A percentile compares a stretch with the other conserved stretches of the same genome.
These are phyloP conservation scores for Aspergillus glaucus DNA, from an alignment of 2,329 filamentous ascomycete genomes.

Conservation along the genomic window DNA sequence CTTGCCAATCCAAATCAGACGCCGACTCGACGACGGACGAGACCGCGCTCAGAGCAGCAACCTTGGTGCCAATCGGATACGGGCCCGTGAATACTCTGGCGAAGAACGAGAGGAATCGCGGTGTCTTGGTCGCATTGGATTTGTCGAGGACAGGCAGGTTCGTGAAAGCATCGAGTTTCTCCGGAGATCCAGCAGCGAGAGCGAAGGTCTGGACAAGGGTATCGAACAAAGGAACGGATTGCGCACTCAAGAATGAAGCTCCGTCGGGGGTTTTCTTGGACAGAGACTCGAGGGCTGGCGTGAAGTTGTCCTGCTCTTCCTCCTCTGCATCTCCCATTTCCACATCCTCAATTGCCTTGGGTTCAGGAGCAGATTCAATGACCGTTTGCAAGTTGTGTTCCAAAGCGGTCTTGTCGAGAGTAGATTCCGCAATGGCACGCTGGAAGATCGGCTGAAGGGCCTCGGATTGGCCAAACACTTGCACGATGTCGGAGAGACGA, in stretches of 20 bases:
- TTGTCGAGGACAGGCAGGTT: slow-evolving; percentile 33
- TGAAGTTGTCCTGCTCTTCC: slow-evolving; percentile 24
- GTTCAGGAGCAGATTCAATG: slow-evolving; percentile 53
- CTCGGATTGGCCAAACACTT: slow-evolving; percentile 57
- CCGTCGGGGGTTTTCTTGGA: slow-evolving; percentile 20
- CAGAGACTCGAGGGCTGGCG: slow-evolving; percentile 28
- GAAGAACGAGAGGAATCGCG: slow-evolving; percentile 70
- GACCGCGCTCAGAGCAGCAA: slow-evolving; percentile 61
- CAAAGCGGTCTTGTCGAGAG: slow-evolving; percentile 66
- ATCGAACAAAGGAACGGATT: slow-evolving; percentile 29
- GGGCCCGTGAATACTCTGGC: slow-evolving; percentile 67
- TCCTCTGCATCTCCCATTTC: slow-evolving; percentile 42
- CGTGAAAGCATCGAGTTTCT: slow-evolving; percentile 29
- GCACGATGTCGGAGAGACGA: slow-evolving; percentile 60
- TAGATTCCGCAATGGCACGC: slow-evolving; percentile 59
- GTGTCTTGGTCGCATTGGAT: slow-evolving; percentile 48
- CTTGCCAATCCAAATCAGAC: slow-evolving; percentile 63
- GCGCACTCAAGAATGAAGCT: slow-evolving; percentile 33
- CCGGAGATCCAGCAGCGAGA: slow-evolving; percentile 24
- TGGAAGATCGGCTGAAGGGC: slow-evolving; percentile 59
- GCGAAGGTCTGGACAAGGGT: slow-evolving; percentile 34
- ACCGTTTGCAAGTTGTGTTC: slow-evolving; percentile 69
- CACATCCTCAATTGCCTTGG: slow-evolving; percentile 45
- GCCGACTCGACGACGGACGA: slow-evolving; percentile 50
- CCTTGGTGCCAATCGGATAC: slow-evolving; percentile 62